Percentiles rank a stretch among this genome's conserved stretches.
Evolutionary conservation across 2,329 filamentous ascomycete species (phyloP).

Genomic region (Aspergillus intermedius): DNA sequence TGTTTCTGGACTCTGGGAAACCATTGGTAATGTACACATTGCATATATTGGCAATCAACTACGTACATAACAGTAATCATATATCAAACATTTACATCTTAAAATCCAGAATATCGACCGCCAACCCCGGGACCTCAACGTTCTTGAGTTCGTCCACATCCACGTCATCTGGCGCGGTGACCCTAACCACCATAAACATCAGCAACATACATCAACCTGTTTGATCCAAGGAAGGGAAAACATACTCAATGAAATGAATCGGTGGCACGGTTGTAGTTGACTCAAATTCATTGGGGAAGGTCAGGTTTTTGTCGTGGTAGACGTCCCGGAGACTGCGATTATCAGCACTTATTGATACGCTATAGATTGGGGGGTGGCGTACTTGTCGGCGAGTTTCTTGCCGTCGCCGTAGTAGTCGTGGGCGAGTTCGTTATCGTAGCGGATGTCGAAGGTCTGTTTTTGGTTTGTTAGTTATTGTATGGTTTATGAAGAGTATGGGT

Average conservation of each 20-base stretch:
- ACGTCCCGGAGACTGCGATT: constrained; percentile 2
- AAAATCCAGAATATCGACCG: too few species aligned
- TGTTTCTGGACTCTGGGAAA: too few species aligned
- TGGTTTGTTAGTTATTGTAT: too few species aligned
- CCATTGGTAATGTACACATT: too few species aligned
- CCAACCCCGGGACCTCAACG: too few species aligned
- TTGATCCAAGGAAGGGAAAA: not conserved
- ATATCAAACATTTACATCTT: too few species aligned
- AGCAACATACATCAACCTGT: not conserved
- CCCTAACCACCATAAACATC: not conserved
- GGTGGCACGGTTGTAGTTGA: constrained; percentile 14
- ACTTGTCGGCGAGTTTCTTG: constrained; percentile 6
- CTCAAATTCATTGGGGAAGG: constrained; percentile 13
- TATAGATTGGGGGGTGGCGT: not conserved
- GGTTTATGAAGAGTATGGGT: not conserved
- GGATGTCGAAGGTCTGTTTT: constrained; percentile 13
- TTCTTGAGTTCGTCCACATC: too few species aligned
- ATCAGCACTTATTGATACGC: not conserved
- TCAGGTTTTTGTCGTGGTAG: constrained; percentile 10
- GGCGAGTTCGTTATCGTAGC: constrained; percentile 13
- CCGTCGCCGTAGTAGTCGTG: constrained; percentile 14
- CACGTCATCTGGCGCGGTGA: not conserved
- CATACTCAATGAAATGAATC: constrained; percentile 15
- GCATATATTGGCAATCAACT: too few species aligned
- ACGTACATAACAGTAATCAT: too few species aligned